Conservation (phyloP, 2,329 filamentous ascomycete genomes). For the Hypoxylon sp. region DNA sequence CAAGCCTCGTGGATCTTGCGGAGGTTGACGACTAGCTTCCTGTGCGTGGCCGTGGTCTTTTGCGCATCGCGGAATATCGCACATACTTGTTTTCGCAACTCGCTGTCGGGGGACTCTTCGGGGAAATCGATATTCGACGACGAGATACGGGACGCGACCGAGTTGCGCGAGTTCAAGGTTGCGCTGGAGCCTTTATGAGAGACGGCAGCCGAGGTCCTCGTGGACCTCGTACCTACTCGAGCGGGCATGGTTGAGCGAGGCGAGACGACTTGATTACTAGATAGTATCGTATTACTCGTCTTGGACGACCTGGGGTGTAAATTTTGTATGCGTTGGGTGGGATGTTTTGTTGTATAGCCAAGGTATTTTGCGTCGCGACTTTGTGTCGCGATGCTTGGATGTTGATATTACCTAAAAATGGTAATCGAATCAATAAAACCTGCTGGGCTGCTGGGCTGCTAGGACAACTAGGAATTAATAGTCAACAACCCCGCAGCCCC, state of each 20-base stretch:
- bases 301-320: slow-evolving; percentile 28
- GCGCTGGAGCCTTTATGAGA: slow-evolving; percentile 52
- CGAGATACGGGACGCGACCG: slow-evolving; percentile 57
- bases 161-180: slow-evolving; percentile 51
- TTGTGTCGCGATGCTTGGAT: not conserved
- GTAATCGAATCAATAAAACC: slow-evolving; percentile 26
- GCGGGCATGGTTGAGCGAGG: slow-evolving; percentile 56
- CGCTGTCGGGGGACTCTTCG: slow-evolving; percentile 74
- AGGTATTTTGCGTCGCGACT: not conserved
- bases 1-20: slow-evolving; percentile 91
- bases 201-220: slow-evolving; percentile 54
- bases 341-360: not conserved
- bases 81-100: slow-evolving; percentile 77
- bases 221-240: slow-evolving; percentile 56
- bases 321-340: not conserved
- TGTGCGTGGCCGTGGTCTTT: slow-evolving; percentile 85
- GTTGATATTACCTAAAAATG: slow-evolving; percentile 12
- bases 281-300: not conserved
- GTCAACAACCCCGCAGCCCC: not conserved
- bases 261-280: slow-evolving; percentile 4
- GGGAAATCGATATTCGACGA: slow-evolving; percentile 62
- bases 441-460: too few relatives aligned
- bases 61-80: slow-evolving; percentile 82
- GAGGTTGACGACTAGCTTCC: slow-evolving; percentile 86
- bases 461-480: slow-evolving; percentile 19